phyloP scores from a whole-genome alignment of 768 basidiomycete genomes.

The Phylloporus sp. region DNA sequence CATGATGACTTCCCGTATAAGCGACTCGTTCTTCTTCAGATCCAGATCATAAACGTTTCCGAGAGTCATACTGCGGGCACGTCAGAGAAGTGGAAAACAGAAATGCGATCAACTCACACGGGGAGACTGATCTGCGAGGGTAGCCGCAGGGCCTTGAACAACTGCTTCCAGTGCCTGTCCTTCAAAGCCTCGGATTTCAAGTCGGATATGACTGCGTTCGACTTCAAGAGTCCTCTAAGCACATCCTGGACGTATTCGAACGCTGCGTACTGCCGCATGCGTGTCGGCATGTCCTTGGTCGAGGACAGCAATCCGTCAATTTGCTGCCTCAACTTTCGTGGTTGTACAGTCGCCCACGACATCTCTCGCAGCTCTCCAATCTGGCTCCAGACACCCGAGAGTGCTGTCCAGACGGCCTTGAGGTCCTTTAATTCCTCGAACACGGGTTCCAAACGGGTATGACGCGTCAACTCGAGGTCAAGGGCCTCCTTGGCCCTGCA shows the following conservation, averaged over 20 bases:
- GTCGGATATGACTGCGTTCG: conserved; percentile 86
- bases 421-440: conserved; percentile 94
- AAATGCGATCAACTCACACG: conserved; percentile 46
- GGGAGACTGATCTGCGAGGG: conserved; percentile 73
- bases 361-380: conserved; percentile 85
- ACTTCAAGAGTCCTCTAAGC: conserved; percentile 80
- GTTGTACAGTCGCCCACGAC: conserved; percentile 89
- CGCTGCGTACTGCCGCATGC: conserved; percentile 98
- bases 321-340: conserved; percentile 90
- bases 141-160: conserved; percentile 84
- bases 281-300: conserved; percentile 98
- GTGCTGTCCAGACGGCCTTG: conserved; percentile 98
- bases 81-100: conserved; percentile 3
- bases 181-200: conserved; percentile 96
- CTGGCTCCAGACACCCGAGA: conserved; percentile 96
- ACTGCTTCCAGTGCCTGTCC: conserved; percentile 96
- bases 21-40: conserved; percentile 84
- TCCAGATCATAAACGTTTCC: conserved; percentile 98
- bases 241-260: conserved; percentile 98
- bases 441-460: conserved; percentile 89
- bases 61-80: conserved; percentile 74
- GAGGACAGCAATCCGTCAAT: conserved; percentile 87
- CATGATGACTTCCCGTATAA: conserved; percentile 92
- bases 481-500: conserved; percentile 96
- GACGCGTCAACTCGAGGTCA: conserved; percentile 85